Evolutionary conservation across 257 asterid species (phyloP).

Genomic region (Solanum commersonii): DNA sequence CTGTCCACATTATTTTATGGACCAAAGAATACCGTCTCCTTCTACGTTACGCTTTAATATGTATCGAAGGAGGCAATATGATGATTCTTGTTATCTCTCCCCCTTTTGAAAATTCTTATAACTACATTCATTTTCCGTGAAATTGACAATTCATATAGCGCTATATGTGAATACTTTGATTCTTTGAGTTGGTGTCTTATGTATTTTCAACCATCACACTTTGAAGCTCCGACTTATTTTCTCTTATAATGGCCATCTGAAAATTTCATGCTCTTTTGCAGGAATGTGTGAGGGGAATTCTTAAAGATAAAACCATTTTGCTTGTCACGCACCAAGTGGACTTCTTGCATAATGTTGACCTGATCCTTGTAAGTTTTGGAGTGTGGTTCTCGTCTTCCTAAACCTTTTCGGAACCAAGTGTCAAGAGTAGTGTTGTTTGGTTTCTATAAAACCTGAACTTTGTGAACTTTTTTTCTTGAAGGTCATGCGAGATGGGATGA

Average conservation of each 20-base stretch:
- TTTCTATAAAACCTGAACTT: not conserved
- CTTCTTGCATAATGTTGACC: conserved; percentile 92
- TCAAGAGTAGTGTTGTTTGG: not conserved
- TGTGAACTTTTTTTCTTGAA: conserved; percentile 8
- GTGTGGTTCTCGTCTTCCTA: not conserved
- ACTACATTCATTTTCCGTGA: not conserved
- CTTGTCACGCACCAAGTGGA: conserved; percentile 99
- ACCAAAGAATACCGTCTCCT: not conserved
- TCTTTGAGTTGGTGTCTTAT: not conserved
- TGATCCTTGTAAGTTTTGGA: conserved; percentile 50
- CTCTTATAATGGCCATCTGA: not conserved
- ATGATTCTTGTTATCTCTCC: not conserved
- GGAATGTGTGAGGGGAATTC: conserved; percentile 88
- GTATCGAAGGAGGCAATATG: not conserved
- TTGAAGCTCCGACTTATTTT: not conserved
- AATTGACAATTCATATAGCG: not conserved
- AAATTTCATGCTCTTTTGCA: conserved; percentile 16
- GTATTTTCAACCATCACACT: not conserved
- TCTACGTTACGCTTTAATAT: not conserved
- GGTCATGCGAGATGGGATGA: conserved; percentile 93
- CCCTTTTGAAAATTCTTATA: not conserved
- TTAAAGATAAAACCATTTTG: conserved; percentile 62
- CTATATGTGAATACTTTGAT: not conserved
- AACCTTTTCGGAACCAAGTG: not conserved
- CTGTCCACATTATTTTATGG: not conserved